Conservation (phyloP, 768 basidiomycete genomes). For the Leccinum ochraceum region DNA sequence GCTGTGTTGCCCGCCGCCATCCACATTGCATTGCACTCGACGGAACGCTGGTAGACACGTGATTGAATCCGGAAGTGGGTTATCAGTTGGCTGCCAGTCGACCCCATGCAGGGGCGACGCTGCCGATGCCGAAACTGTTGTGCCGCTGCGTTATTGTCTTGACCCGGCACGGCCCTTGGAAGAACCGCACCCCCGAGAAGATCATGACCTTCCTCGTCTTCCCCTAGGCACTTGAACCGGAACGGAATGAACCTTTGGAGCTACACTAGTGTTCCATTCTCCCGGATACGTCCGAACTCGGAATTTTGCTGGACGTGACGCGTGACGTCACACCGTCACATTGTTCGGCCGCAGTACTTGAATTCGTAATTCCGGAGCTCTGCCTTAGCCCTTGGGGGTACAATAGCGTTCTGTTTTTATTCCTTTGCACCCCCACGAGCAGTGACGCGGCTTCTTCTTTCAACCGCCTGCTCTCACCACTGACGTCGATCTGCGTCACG, state of each 20-base stretch:
- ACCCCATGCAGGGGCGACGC: conserved; percentile 1
- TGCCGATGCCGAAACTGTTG: not conserved
- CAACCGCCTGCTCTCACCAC: not conserved
- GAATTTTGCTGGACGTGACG: not conserved
- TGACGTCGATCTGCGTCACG: not conserved
- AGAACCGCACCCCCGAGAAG: not conserved
- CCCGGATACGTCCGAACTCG: not conserved
- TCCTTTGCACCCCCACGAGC: too few relatives aligned
- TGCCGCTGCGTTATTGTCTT: not conserved
- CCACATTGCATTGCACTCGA: not conserved
- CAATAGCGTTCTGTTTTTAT: too few relatives aligned
- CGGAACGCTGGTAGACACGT: not conserved
- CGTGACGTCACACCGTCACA: not conserved
- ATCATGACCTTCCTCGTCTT: not conserved
- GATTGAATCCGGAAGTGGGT: not conserved
- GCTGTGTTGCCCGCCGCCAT: conserved; percentile 5
- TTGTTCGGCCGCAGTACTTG: too few relatives aligned
- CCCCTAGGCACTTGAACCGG: not conserved
- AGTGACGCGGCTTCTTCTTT: too few relatives aligned
- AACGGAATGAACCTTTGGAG: not conserved
- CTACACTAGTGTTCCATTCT: not conserved
- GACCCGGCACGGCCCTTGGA: not conserved
- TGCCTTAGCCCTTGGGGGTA: too few relatives aligned
- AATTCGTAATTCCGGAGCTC: too few relatives aligned
- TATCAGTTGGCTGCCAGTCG: not conserved